A percentile compares a stretch with the other conserved stretches of the same genome.
Evolutionary conservation across 805 yeast species (phyloP).

Genomic region (Candida ascalaphidarum): DNA sequence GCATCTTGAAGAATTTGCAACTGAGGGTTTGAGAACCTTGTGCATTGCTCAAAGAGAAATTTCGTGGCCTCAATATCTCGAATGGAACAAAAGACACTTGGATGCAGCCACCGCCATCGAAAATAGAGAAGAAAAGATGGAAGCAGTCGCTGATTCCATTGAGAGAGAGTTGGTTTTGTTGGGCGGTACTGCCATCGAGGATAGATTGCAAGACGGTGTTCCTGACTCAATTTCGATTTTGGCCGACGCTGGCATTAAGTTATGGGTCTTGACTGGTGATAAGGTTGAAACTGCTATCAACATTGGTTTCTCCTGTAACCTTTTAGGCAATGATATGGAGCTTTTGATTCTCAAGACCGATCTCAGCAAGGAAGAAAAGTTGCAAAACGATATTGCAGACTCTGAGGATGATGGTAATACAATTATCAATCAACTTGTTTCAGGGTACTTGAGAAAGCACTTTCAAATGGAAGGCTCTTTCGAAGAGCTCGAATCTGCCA

Average conservation of each 20-base stretch:
- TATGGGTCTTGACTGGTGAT: constrained; percentile 83
- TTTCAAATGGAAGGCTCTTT: constrained; percentile 30
- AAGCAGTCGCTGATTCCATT: constrained; percentile 63
- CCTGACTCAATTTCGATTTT: constrained; percentile 63
- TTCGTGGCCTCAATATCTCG: constrained; percentile 49
- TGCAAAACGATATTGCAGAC: constrained; percentile 31
- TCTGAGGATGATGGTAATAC: no score
- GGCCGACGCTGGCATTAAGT: constrained; percentile 65
- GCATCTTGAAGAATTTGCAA: constrained; percentile 71
- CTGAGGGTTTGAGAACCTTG: constrained; percentile 75
- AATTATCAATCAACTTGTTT: constrained; percentile 31
- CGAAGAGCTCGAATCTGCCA: constrained; percentile 34
- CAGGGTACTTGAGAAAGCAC: constrained; percentile 38
- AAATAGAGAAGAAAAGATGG: constrained; percentile 64
- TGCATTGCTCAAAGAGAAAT: constrained; percentile 71
- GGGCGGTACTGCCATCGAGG: constrained; percentile 82
- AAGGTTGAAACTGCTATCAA: constrained; percentile 78
- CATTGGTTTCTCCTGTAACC: constrained; percentile 73
- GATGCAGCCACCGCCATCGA: constrained; percentile 57
- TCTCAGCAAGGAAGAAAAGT: constrained; percentile 19
- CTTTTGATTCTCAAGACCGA: constrained; percentile 53
- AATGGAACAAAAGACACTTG: constrained; percentile 57
- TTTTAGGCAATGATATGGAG: constrained; percentile 61
- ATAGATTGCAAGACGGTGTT: constrained; percentile 69
- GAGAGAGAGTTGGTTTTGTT: constrained; percentile 49